These are phyloP conservation scores for Brassica hybrid DNA, from an alignment of 441 rosid genomes.

Conservation along the genomic window DNA sequence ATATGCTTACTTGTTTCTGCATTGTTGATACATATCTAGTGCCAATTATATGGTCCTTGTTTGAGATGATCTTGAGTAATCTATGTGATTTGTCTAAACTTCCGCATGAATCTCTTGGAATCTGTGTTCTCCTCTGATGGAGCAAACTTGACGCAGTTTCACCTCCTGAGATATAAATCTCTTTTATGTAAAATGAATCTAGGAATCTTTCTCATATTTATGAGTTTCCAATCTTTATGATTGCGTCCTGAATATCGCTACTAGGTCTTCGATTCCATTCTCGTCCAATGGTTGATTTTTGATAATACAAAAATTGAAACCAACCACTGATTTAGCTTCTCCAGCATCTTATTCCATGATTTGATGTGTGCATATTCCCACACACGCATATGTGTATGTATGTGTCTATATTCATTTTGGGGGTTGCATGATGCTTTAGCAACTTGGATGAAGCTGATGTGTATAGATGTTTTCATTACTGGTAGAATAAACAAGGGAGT, in stretches of 20 bases:
- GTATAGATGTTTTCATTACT: slow-evolving; percentile 1
- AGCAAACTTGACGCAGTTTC: not conserved
- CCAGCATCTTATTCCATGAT: slow-evolving; percentile 34
- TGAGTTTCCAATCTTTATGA: slow-evolving; percentile 10
- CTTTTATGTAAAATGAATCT: slow-evolving; percentile 11
- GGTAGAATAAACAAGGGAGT: not conserved
- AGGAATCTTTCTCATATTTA: not conserved
- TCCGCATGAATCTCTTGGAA: slow-evolving; percentile 4
- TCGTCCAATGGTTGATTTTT: slow-evolving; percentile 10
- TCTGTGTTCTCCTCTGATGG: slow-evolving; percentile 8
- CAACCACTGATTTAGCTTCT: slow-evolving; percentile 13
- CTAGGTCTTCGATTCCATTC: not conserved
- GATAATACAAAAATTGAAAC: slow-evolving; percentile 16
- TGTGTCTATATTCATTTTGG: not conserved
- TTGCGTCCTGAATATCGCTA: not conserved
- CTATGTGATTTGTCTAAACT: slow-evolving; percentile 18
- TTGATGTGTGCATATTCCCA: slow-evolving; percentile 32
- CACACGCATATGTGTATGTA: not conserved
- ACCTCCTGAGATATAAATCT: not conserved
- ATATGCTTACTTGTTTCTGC: not conserved
- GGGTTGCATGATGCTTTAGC: slow-evolving; percentile 32
- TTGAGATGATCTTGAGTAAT: not conserved
- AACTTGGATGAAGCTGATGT: slow-evolving; percentile 38
- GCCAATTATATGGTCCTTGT: slow-evolving; percentile 11
- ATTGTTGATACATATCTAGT: not conserved